Conservation (phyloP, 495 filamentous ascomycete genomes). For the Neurospora pannonica region DNA sequence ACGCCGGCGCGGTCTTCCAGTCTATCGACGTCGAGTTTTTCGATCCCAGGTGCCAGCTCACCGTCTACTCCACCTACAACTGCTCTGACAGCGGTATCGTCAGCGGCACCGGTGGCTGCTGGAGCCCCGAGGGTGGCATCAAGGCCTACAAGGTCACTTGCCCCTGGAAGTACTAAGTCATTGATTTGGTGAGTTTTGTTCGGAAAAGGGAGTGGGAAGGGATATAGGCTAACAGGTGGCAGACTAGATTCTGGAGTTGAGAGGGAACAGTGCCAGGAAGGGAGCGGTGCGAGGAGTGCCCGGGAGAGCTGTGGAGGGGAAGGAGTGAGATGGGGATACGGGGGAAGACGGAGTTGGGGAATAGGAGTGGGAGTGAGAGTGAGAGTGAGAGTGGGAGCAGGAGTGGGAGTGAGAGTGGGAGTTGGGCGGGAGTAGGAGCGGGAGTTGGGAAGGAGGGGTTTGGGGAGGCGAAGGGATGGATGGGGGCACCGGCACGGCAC, state of each 20-base stretch:
- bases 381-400: no score
- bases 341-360: background rate
- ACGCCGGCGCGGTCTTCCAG: conserved; percentile 1
- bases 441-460: background rate
- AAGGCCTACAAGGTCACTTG: conserved; percentile 1
- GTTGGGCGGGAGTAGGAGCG: background rate
- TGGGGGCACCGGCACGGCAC: background rate
- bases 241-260: background rate
- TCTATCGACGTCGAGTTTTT: background rate
- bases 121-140: conserved; percentile 5
- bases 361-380: background rate
- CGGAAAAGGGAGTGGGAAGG: no score
- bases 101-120: background rate
- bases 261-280: background rate
- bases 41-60: conserved; percentile 3
- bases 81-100: conserved; percentile 2
- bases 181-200: background rate
- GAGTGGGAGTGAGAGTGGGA: no score
- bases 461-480: background rate
- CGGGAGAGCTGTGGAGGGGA: background rate
- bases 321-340: background rate
- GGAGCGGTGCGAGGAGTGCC: background rate
- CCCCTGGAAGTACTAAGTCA: background rate
- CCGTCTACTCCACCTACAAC: background rate
- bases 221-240: background rate